Percentiles rank a stretch among this genome's conserved stretches.
Evolutionary conservation across 176 grass and related monocot species (phyloP).

Genomic region (Eragrostis curvula): DNA sequence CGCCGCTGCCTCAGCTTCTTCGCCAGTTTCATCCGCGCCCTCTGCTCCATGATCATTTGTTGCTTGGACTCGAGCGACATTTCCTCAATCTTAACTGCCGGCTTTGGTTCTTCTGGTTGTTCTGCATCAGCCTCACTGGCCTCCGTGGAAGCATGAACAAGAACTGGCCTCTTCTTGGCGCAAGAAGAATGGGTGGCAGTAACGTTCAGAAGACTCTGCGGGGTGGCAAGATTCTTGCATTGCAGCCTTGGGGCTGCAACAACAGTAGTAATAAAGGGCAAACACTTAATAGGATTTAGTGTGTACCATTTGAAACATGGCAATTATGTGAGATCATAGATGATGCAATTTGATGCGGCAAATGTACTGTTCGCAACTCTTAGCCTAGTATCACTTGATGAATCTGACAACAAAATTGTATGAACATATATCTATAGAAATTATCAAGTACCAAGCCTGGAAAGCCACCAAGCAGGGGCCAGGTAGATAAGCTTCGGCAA

Average conservation of each 20-base stretch:
- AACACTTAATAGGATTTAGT: conserved; percentile 30
- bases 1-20: conserved; percentile 78
- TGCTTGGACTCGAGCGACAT: conserved; percentile 79
- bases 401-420: neutral
- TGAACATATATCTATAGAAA: no score
- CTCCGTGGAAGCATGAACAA: conserved; percentile 57
- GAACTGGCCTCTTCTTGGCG: conserved; percentile 48
- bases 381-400: neutral
- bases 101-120: conserved; percentile 51
- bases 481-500: no score
- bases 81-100: conserved; percentile 47
- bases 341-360: neutral
- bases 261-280: neutral
- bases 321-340: neutral
- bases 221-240: conserved; percentile 39
- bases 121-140: conserved; percentile 42
- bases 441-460: no score
- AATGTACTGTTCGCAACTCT: neutral
- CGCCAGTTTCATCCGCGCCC: conserved; percentile 65
- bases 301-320: neutral
- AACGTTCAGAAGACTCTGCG: conserved; percentile 34
- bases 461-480: no score
- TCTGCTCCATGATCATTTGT: conserved; percentile 68
- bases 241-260: conserved; percentile 65
- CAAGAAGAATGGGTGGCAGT: conserved; percentile 27